Base-by-base conservation (phyloP, 768 basidiomycete genomes). In the Collybiopsis luxurians region DNA sequence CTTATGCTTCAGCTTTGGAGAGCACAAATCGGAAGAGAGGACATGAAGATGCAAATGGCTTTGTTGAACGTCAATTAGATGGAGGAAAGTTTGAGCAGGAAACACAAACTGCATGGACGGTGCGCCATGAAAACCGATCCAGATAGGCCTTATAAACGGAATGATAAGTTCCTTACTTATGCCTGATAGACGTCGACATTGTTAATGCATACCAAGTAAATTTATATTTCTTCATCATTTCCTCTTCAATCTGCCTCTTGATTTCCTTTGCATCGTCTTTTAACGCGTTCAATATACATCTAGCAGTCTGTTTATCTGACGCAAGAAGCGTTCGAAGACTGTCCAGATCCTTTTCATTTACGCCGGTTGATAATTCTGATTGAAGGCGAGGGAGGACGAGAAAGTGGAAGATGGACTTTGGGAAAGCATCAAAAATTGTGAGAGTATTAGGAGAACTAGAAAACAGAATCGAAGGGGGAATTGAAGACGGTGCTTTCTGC, bases 21-120 rank as follows among this genome's bases (percentile, higher is more conserved):
- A 87, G 53, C 78, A 77, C 34, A 94, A 67, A 66, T 97, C 95
- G 4, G 82, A 78, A 3, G 93, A 94, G 38, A 97, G 71, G 52
- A 97, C 83, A 66, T 97, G 95, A 11, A 96, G 69, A 65, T 97
- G 92, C 2, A 94, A 58, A 67, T 94, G 92, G 58, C 90, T 92
- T 58, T 4, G 21, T 19, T 50, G 53, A 48, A 43, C 42, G 60
- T 56, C 23, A 43, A 24, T 23, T 2, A 42, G 40, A 48, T 42
- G 47, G 4, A 15, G 24, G 19, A 47, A 60, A 11, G 17, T 42
- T 30, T 15, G 10, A 48, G 28, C 15, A 36, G 28, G n/a, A 34
- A 6, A 26, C 9, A 79, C 89, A 63, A 67, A 94, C 94, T 82
- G 80, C 89, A 96, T 89, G 24, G 92, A 94, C 13, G 90, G 90